These are phyloP conservation scores for Penicillium riverlandense DNA, from an alignment of 495 filamentous ascomycete species.

Conservation along the genomic window DNA sequence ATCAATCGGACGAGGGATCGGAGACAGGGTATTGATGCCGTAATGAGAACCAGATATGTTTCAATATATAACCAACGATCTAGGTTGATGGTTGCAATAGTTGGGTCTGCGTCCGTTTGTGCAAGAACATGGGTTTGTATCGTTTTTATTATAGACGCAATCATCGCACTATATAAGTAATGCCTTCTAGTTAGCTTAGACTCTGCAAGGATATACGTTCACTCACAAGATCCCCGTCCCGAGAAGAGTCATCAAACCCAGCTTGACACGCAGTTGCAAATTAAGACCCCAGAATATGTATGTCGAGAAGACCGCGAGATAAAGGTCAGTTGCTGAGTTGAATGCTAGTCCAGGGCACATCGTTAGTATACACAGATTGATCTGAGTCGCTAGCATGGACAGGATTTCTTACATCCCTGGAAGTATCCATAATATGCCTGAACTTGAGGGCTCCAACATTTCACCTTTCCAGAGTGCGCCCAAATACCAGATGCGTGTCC, in stretches of 20 bases:
- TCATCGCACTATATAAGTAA: constrained; percentile 19
- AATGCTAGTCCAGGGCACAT: constrained; percentile 17
- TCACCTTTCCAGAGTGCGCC: constrained; percentile 21
- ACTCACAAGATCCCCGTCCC: constrained; percentile 40
- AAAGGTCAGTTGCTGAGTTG: constrained; percentile 39
- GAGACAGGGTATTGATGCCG: constrained; percentile 1
- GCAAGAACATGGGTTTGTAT: constrained; percentile 20
- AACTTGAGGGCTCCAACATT: constrained; percentile 26
- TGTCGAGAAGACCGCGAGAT: constrained; percentile 42
- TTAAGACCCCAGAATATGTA: constrained; percentile 39
- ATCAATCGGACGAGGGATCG: not conserved
- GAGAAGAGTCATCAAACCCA: constrained; percentile 36
- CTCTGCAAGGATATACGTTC: not conserved
- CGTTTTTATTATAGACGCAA: constrained; percentile 23
- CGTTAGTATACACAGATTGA: not conserved
- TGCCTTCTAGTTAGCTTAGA: not conserved
- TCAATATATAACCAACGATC: not conserved
- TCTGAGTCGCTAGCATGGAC: not conserved
- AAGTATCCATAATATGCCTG: constrained; percentile 34
- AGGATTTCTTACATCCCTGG: constrained; percentile 25
- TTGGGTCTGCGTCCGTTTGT: constrained; percentile 5
- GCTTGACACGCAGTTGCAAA: constrained; percentile 34
- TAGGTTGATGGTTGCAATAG: not conserved
- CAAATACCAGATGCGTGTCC: constrained; percentile 30
- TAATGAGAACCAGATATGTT: constrained; percentile 1